Evolutionary conservation across 2,329 filamentous ascomycete species (phyloP).

Genomic region (Paraphoma chrysanthemicola): DNA sequence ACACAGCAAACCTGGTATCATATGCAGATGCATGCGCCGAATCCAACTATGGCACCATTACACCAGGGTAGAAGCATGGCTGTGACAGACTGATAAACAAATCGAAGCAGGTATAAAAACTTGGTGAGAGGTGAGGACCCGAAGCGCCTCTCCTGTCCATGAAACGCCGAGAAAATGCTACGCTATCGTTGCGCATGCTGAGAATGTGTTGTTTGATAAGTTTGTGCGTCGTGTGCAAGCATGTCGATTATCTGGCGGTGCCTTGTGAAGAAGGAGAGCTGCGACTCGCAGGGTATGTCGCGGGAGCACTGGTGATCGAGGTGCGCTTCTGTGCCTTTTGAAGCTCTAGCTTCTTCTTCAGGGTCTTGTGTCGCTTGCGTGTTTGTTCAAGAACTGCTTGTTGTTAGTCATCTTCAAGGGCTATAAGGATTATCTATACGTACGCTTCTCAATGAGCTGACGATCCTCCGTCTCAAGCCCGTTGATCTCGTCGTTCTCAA

Average conservation of each 20-base stretch:
- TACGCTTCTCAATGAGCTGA: slow-evolving; percentile 75
- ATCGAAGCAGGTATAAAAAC: not conserved
- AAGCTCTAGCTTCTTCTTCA: slow-evolving; percentile 55
- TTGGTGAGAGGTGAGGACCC: slow-evolving; percentile 5
- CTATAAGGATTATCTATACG: slow-evolving; percentile 13
- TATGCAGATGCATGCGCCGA: slow-evolving; percentile 25
- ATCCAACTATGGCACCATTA: not conserved
- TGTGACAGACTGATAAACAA: not conserved
- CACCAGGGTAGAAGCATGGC: not conserved
- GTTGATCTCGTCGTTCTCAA: slow-evolving; percentile 58
- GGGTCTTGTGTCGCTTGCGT: slow-evolving; percentile 46
- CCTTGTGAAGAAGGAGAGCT: slow-evolving; percentile 42
- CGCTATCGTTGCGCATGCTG: slow-evolving; percentile 20
- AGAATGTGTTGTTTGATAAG: not conserved
- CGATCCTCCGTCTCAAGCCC: slow-evolving; percentile 73
- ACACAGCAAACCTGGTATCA: slow-evolving; percentile 24
- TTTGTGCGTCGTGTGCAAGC: not conserved
- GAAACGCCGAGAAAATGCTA: slow-evolving; percentile 35
- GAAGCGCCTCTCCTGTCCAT: slow-evolving; percentile 19
- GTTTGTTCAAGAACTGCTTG: slow-evolving; percentile 54
- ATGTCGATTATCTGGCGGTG: slow-evolving; percentile 24
- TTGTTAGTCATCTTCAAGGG: not conserved
- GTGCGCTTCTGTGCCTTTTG: slow-evolving; percentile 48
- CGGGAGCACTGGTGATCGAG: slow-evolving; percentile 42
- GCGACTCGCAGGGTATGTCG: slow-evolving; percentile 35